Conservation (phyloP, 1,284 basidiomycete genomes). For the Ustilago tritici region DNA sequence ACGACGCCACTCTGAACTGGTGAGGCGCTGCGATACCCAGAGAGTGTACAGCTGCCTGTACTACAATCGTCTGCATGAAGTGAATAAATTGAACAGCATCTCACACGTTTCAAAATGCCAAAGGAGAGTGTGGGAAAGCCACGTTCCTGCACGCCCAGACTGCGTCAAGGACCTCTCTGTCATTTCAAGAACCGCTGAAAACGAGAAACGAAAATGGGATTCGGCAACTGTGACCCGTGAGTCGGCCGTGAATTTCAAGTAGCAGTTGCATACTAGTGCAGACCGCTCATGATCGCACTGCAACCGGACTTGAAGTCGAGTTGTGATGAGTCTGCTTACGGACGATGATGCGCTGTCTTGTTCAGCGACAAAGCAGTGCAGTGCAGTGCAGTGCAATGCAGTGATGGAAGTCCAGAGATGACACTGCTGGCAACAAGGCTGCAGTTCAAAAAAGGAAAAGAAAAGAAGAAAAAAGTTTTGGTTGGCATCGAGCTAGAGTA, state of each 20-base stretch:
- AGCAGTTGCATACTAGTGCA: neutral
- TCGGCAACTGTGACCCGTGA: neutral
- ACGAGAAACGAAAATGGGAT: neutral
- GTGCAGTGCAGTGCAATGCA: neutral
- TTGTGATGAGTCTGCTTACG: neutral
- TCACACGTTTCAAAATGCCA: neutral
- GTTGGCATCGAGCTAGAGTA: too few species aligned
- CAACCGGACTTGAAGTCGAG: neutral
- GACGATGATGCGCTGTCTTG: neutral
- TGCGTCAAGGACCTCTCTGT: neutral
- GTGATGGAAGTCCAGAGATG: too few species aligned
- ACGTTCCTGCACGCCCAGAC: neutral
- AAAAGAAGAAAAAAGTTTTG: too few species aligned
- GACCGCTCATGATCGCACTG: slow-evolving; percentile 9
- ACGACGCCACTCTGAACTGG: slow-evolving; percentile 1
- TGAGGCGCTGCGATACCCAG: neutral
- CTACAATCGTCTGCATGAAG: neutral
- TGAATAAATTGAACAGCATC: slow-evolving; percentile 7
- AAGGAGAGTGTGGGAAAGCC: slow-evolving; percentile 10
- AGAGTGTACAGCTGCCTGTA: neutral
- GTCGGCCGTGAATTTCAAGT: too few species aligned
- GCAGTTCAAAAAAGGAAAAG: neutral
- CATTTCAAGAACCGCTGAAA: slow-evolving; percentile 6
- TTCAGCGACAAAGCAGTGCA: neutral
- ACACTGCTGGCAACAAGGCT: neutral